A percentile compares a stretch with the other conserved stretches of the same genome.
These are phyloP conservation scores for Elaeis guineensis DNA, from an alignment of 176 grass and related monocot genomes.

Conservation along the genomic window DNA sequence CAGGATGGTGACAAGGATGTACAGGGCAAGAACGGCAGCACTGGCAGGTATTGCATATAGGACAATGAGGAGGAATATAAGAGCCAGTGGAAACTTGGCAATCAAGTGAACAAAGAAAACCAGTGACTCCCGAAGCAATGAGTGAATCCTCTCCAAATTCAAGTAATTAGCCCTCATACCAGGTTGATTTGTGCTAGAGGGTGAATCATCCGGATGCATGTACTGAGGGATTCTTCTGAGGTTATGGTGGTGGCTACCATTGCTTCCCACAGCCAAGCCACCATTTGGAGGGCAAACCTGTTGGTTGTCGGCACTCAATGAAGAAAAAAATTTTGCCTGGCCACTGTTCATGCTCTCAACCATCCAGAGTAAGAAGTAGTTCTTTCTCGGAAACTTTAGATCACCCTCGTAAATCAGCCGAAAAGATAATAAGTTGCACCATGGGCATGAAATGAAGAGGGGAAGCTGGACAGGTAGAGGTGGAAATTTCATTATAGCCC, in stretches of 20 bases:
- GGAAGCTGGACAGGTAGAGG: constrained; percentile 11
- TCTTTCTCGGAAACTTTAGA: constrained; percentile 9
- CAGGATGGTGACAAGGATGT: constrained; percentile 9
- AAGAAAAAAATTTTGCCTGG: not conserved
- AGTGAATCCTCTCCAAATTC: not conserved
- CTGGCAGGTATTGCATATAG: constrained; percentile 7
- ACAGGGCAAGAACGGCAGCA: constrained; percentile 2
- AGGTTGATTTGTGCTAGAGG: not conserved
- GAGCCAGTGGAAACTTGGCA: constrained; percentile 8
- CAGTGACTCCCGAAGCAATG: constrained; percentile 2
- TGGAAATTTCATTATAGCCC: constrained; percentile 14
- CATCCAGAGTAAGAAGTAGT: constrained; percentile 17
- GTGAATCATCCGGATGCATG: not conserved
- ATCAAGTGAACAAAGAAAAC: constrained; percentile 1
- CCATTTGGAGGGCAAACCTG: not conserved
- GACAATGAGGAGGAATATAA: constrained; percentile 9
- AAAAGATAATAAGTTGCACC: constrained; percentile 10
- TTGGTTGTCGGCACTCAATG: not conserved
- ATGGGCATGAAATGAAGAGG: constrained; percentile 20
- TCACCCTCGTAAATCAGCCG: constrained; percentile 14
- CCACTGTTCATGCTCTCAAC: constrained; percentile 12
- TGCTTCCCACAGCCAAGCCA: no score
- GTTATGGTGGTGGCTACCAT: not conserved
- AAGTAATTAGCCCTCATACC: not conserved
- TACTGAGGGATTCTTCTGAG: not conserved